Evolutionary conservation across 352 stramenopile species (phyloP).

Genomic region (Phytophthora sp.): DNA sequence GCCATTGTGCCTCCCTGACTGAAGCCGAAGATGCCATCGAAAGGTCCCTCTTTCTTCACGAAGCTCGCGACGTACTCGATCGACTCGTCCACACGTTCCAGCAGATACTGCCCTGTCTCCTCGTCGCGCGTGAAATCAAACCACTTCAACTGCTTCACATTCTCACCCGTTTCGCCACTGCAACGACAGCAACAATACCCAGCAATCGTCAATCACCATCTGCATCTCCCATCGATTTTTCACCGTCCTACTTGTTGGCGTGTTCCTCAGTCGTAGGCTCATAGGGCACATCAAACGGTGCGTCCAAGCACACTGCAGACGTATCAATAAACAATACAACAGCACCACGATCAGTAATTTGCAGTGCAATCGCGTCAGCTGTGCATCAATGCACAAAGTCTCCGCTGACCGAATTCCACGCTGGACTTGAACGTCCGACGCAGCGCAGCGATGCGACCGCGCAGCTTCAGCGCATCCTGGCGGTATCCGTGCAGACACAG

Average conservation of each 20-base stretch:
- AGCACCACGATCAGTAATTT: not conserved
- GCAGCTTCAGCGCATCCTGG: slow-evolving; percentile 78
- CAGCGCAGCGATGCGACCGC: slow-evolving; percentile 73
- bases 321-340: too few species aligned
- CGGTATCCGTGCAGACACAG: slow-evolving; percentile 89
- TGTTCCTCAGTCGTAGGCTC: slow-evolving; percentile 67
- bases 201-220: not conserved
- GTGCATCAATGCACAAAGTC: not conserved
- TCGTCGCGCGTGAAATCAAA: slow-evolving; percentile 65
- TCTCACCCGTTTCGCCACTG: slow-evolving; percentile 42
- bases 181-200: not conserved
- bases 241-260: slow-evolving; percentile 35
- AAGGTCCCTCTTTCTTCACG: slow-evolving; percentile 75
- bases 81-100: slow-evolving; percentile 62
- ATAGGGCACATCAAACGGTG: slow-evolving; percentile 73
- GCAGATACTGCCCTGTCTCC: slow-evolving; percentile 43
- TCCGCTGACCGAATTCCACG: slow-evolving; percentile 76
- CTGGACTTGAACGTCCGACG: slow-evolving; percentile 77
- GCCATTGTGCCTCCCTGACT: slow-evolving; percentile 83
- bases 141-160: slow-evolving; percentile 75
- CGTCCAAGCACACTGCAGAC: slow-evolving; percentile 78
- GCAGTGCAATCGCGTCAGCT: not conserved
- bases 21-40: slow-evolving; percentile 87
- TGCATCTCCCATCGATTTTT: not conserved
- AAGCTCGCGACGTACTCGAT: slow-evolving; percentile 73